Conservation (phyloP, 2,329 filamentous ascomycete genomes). For the Xylaria sp. region DNA sequence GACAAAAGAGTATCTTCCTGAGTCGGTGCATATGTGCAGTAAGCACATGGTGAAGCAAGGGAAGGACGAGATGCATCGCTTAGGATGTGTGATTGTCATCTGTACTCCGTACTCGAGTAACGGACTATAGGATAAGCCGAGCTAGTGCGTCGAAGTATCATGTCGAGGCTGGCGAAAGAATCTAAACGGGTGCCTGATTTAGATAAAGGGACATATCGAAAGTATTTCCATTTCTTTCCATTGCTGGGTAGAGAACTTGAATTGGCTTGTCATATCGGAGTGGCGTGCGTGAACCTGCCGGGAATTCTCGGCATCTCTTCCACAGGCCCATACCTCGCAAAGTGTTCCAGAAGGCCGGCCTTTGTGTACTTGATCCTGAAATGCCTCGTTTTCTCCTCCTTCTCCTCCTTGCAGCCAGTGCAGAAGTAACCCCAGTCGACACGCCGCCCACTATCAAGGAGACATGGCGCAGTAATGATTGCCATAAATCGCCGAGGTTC, state of each 20-base stretch:
- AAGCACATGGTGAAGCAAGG: conserved; percentile 10
- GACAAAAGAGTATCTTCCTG: not conserved
- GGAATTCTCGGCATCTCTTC: conserved; percentile 9
- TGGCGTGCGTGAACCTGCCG: conserved; percentile 17
- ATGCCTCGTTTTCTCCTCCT: conserved; percentile 20
- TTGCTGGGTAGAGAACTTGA: conserved; percentile 9
- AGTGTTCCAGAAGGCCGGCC: not conserved
- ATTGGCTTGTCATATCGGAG: conserved; percentile 10
- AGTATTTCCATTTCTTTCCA: conserved; percentile 9
- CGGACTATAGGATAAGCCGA: not conserved
- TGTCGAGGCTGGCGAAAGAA: not conserved
- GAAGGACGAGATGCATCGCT: conserved; percentile 18
- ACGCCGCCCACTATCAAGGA: not conserved
- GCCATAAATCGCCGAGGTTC: conserved; percentile 20
- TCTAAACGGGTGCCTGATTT: conserved; percentile 8
- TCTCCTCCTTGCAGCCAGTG: conserved; percentile 13
- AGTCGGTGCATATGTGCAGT: not conserved
- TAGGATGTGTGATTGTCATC: conserved; percentile 6
- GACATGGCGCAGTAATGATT: conserved; percentile 21
- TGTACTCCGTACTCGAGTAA: not conserved
- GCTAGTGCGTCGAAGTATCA: not conserved
- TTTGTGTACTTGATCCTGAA: conserved; percentile 25
- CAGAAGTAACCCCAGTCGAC: conserved; percentile 23
- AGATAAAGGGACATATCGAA: conserved; percentile 2
- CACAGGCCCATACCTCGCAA: conserved; percentile 17